Evolutionary conservation across 192 early-diverging fungal genomes (phyloP).

Genomic region (Jimgerdemannia lactiflua): DNA sequence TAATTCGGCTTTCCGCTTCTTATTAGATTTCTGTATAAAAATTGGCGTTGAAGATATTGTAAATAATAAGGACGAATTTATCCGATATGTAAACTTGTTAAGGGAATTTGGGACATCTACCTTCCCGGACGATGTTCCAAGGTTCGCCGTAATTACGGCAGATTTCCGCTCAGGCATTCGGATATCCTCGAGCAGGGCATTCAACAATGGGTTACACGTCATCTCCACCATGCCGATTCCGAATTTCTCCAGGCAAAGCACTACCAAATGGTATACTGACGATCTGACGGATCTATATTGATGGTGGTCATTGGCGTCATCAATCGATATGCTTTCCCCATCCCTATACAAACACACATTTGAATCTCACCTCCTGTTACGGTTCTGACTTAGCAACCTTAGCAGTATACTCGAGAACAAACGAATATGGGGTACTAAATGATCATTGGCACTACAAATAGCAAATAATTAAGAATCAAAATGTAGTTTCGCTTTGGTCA

Average conservation of each 20-base stretch:
- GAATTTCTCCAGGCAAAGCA: conserved; percentile 42
- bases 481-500: too few relatives aligned
- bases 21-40: conserved; percentile 12
- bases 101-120: too few relatives aligned
- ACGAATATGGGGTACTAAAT: conserved; percentile 24
- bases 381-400: conserved; percentile 31
- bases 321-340: too few relatives aligned
- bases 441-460: conserved; percentile 22
- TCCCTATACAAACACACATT: too few relatives aligned
- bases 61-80: conserved; percentile 1
- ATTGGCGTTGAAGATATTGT: background rate
- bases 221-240: conserved; percentile 43
- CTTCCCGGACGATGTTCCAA: too few relatives aligned
- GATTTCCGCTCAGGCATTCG: conserved; percentile 19
- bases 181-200: conserved; percentile 38
- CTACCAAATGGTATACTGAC: conserved; percentile 36
- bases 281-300: conserved; percentile 25
- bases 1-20: conserved; percentile 28
- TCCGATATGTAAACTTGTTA: background rate
- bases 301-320: background rate
- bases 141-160: background rate
- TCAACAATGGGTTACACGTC: conserved; percentile 34
- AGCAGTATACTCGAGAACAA: conserved; percentile 29
- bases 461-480: background rate
- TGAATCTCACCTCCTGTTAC: conserved; percentile 25